These are phyloP conservation scores for Pythium plurisporium DNA, from an alignment of 352 stramenopile species.

Conservation along the genomic window DNA sequence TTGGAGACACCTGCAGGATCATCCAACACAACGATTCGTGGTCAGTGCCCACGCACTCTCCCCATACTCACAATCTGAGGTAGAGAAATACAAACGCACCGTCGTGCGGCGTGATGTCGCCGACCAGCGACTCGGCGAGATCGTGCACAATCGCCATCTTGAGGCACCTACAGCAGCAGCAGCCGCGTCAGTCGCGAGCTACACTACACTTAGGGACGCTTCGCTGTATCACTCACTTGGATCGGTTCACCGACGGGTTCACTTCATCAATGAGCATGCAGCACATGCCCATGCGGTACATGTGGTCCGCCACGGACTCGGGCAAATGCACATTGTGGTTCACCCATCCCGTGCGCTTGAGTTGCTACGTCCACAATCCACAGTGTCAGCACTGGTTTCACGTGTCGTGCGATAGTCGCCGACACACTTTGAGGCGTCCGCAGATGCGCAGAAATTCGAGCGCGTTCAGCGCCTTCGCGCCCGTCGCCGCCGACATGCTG, in stretches of 20 bases:
- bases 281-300: conserved; percentile 91
- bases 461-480: conserved; percentile 57
- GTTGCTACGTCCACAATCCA: too few species aligned
- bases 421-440: conserved; percentile 62
- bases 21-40: background rate
- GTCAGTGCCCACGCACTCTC: background rate
- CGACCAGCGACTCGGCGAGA: conserved; percentile 90
- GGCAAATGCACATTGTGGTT: conserved; percentile 84
- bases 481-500: conserved; percentile 48
- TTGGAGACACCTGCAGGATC: conserved; percentile 65
- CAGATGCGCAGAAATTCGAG: conserved; percentile 81
- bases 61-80: background rate
- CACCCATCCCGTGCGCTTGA: conserved; percentile 93
- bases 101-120: conserved; percentile 92
- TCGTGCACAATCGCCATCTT: conserved; percentile 94
- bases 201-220: too few species aligned
- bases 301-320: conserved; percentile 93
- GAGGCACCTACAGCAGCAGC: conserved; percentile 53
- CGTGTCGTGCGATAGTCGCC: background rate
- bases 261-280: conserved; percentile 84
- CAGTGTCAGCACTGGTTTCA: too few species aligned
- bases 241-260: conserved; percentile 58
- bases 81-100: conserved; percentile 23
- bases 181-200: background rate
- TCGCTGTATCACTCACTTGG: conserved; percentile 43